Base-by-base conservation (phyloP, 192 early-diverging fungal genomes). In the Diversispora eburnea region DNA sequence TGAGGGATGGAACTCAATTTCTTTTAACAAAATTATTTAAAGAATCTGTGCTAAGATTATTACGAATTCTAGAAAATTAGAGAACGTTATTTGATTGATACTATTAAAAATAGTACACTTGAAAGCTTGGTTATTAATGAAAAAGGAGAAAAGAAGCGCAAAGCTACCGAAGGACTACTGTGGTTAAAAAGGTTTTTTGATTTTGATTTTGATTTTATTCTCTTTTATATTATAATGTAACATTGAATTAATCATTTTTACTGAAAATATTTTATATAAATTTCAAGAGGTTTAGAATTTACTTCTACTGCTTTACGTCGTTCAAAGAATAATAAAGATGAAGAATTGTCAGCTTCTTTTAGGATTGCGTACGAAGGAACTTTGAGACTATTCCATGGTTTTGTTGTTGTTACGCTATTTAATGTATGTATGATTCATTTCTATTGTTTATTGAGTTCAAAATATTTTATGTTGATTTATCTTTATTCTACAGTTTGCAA, bases 111-210 rank as follows among this genome's bases (percentile, higher is more conserved):
- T 75, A 78, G 83, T 20, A 98, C 95, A 42, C 88, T 98, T 67
- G 87, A 98, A 77, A 87, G 90, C 67, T 86, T 98, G 63, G 84
- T 93, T 47, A 77, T 83, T 8, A 85, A 81, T 10, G 97, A 98
- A 81, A 65, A 83, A 3, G 81, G 75, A n/a, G 89, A 91, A 74
- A 91, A 92, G 82, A 92, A 94, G 81, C 86, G 90, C 76, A 88
- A 86, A 10, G 95, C 94, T 59, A 92, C 94, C 22, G 93, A 95
- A 77, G 94, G 93, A 17, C 85, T 98, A 43, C 84, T 98, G 70
- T 98, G 96, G 96, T 87, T 98, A 54, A 94, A 67, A 41, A 15
- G 55, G 67, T 70, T 33, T 39, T 8, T 47, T 17, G 19, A 13
- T 25, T 46, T 51, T 15, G 1, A 12, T 13, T 62, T 51, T 22